phyloP scores from a whole-genome alignment of 2,329 filamentous ascomycete species.

The Monilinia fructicola region DNA sequence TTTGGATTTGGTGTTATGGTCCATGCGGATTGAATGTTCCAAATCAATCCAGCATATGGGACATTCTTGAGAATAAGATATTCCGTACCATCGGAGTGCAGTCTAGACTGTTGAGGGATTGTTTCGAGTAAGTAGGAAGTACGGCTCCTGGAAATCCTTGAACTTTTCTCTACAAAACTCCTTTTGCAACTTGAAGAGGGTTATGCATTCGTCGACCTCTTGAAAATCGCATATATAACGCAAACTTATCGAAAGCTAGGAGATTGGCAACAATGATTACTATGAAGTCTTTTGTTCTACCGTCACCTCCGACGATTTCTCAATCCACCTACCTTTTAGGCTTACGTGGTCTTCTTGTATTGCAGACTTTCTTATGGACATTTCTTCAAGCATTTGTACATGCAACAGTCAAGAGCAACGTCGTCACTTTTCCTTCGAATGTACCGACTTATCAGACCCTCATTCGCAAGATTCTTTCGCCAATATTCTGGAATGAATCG shows the following conservation, averaged over 20 bases:
- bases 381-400: constrained; percentile 49
- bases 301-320: background rate
- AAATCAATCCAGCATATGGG: too few relatives aligned
- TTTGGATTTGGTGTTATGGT: background rate
- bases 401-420: constrained; percentile 39
- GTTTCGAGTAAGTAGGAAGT: background rate
- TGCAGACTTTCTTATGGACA: constrained; percentile 47
- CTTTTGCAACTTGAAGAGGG: background rate
- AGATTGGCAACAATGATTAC: background rate
- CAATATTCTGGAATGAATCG: constrained; percentile 47
- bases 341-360: constrained; percentile 16
- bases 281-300: background rate
- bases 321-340: constrained; percentile 20
- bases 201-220: too few relatives aligned
- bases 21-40: background rate
- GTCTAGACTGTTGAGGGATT: background rate
- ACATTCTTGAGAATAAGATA: background rate
- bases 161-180: background rate
- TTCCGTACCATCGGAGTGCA: background rate
- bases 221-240: too few relatives aligned
- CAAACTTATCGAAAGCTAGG: background rate
- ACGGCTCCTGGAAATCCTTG: background rate
- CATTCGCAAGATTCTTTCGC: constrained; percentile 47
- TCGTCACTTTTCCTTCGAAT: constrained; percentile 37
- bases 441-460: constrained; percentile 45